Evolutionary conservation across 2,329 filamentous ascomycete genomes (phyloP).

Genomic region (Juglanconis oblonga): DNA sequence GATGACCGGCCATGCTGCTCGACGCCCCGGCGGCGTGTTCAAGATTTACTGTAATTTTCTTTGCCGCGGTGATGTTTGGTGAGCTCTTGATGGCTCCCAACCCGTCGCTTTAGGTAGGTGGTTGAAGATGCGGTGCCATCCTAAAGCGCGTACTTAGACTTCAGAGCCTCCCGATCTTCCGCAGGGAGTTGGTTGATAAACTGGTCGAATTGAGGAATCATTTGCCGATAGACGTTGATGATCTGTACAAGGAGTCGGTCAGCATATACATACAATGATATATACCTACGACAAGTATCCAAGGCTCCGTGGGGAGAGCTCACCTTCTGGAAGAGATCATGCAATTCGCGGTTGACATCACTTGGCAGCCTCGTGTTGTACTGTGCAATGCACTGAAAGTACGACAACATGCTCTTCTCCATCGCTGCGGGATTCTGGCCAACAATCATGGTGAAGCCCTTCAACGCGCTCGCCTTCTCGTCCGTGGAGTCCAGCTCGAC

Average conservation of each 20-base stretch:
- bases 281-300: not conserved
- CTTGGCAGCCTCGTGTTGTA: constrained; percentile 65
- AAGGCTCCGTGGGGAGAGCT: constrained; percentile 28
- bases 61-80: not conserved
- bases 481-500: constrained; percentile 81
- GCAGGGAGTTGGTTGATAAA: constrained; percentile 51
- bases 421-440: constrained; percentile 86
- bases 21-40: too few relatives aligned
- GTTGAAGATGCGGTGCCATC: not conserved
- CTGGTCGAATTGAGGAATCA: constrained; percentile 57
- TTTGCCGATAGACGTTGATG: constrained; percentile 53
- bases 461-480: constrained; percentile 91
- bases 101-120: too few relatives aligned
- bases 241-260: constrained; percentile 29
- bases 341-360: constrained; percentile 62
- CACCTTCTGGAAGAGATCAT: constrained; percentile 74
- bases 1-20: too few relatives aligned
- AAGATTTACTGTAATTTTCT: too few relatives aligned
- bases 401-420: constrained; percentile 78
- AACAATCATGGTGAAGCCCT: constrained; percentile 84
- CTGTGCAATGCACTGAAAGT: constrained; percentile 79
- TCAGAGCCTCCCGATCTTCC: constrained; percentile 48
- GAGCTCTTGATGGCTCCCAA: not conserved
- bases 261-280: not conserved
- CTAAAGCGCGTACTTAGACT: constrained; percentile 39